phyloP scores from a whole-genome alignment of 495 filamentous ascomycete genomes.

The Echria macrotheca region DNA sequence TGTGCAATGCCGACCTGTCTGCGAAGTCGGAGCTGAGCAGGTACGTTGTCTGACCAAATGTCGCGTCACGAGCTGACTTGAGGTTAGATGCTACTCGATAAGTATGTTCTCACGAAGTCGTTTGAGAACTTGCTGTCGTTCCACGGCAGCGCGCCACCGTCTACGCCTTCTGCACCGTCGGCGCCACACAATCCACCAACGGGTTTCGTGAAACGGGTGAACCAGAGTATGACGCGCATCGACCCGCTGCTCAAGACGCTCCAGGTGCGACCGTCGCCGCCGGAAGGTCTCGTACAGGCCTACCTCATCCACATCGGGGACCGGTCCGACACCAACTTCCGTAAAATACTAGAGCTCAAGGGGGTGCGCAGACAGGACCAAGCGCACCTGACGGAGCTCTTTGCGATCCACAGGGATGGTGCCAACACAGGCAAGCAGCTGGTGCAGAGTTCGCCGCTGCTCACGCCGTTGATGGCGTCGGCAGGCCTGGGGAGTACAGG shows the following conservation, averaged over 20 bases:
- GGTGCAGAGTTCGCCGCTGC: constrained; percentile 51
- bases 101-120: constrained; percentile 82
- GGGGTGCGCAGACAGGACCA: constrained; percentile 82
- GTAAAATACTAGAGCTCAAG: constrained; percentile 91
- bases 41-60: no score
- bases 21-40: constrained; percentile 94
- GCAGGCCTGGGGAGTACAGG: constrained; percentile 30
- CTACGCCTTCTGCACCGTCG: constrained; percentile 29
- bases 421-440: constrained; percentile 54
- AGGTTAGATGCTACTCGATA: constrained; percentile 90
- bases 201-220: constrained; percentile 82
- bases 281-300: constrained; percentile 92
- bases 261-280: constrained; percentile 84
- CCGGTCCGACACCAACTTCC: constrained; percentile 87
- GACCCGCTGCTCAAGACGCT: constrained; percentile 93
- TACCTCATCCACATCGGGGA: constrained; percentile 94
- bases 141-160: constrained; percentile 30
- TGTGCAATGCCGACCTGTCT: constrained; percentile 82
- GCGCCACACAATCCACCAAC: constrained; percentile 45
- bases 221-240: constrained; percentile 74
- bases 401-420: constrained; percentile 70
- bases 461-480: constrained; percentile 51
- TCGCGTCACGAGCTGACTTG: no score
- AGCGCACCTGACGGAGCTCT: constrained; percentile 76
- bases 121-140: constrained; percentile 63